phyloP scores from a whole-genome alignment of 805 yeast species.

The Tetrapisispora phaffii region DNA sequence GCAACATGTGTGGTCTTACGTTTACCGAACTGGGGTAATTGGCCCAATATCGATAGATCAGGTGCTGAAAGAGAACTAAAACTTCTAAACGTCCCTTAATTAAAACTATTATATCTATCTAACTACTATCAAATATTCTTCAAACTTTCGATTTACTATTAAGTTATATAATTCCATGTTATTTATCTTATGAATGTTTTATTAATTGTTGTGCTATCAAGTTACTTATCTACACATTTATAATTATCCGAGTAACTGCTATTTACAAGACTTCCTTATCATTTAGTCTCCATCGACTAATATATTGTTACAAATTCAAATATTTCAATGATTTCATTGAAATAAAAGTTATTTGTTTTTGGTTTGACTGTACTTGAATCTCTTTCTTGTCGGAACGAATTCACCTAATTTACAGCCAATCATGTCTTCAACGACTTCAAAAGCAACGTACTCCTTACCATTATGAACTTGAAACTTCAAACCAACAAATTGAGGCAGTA shows the following conservation, averaged over 20 bases:
- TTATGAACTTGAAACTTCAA: conserved; percentile 90
- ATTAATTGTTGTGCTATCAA: not conserved
- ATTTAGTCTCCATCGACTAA: not conserved
- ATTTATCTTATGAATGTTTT: not conserved
- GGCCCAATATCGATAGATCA: conserved; percentile 80
- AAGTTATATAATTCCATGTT: too few species aligned
- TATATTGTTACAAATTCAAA: not conserved
- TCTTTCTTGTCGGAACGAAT: conserved; percentile 88
- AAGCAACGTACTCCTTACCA: conserved; percentile 86
- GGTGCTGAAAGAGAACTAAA: conserved; percentile 72
- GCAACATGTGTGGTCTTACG: conserved; percentile 84
- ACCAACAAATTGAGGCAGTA: conserved; percentile 92
- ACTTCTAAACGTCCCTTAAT: conserved; percentile 19
- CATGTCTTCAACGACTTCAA: conserved; percentile 87
- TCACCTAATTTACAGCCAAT: conserved; percentile 93
- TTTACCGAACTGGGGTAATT: conserved; percentile 85
- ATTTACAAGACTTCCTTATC: not conserved
- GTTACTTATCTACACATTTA: not conserved
- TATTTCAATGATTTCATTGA: not conserved
- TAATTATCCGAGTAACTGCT: not conserved
- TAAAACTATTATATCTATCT: too few species aligned
- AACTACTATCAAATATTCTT: not conserved
- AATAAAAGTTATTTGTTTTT: conserved; percentile 40
- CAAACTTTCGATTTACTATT: too few species aligned
- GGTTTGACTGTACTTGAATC: conserved; percentile 70